Percentiles rank a stretch among this genome's conserved stretches.
Evolutionary conservation across 2,329 filamentous ascomycete genomes (phyloP).

Genomic region (Ophiostoma triangulosporum): DNA sequence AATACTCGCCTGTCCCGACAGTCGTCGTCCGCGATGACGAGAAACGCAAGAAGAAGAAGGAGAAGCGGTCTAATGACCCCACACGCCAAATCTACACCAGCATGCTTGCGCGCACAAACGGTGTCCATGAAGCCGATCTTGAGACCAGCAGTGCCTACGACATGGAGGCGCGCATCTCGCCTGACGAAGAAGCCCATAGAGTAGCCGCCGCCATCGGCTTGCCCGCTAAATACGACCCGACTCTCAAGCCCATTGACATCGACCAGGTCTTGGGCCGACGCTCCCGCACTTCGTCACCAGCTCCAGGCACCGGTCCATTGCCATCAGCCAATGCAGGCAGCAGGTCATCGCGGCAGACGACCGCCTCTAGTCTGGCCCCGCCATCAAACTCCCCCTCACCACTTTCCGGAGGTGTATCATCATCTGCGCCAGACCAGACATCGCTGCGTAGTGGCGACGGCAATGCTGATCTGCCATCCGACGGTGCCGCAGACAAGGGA

Average conservation of each 20-base stretch:
- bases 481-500: slow-evolving; percentile 1
- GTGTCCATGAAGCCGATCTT: slow-evolving; percentile 44
- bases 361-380: not conserved
- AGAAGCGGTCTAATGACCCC: slow-evolving; percentile 68
- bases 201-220: slow-evolving; percentile 50
- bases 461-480: slow-evolving; percentile 10
- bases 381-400: not conserved
- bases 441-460: not conserved
- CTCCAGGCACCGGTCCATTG: not conserved
- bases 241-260: slow-evolving; percentile 40
- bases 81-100: slow-evolving; percentile 61
- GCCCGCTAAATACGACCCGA: slow-evolving; percentile 49
- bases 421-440: no score
- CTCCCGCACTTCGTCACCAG: slow-evolving; percentile 11
- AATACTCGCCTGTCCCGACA: slow-evolving; percentile 85
- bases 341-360: not conserved
- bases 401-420: not conserved
- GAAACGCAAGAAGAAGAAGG: slow-evolving; percentile 81
- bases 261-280: slow-evolving; percentile 12
- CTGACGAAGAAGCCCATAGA: slow-evolving; percentile 50
- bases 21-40: slow-evolving; percentile 81
- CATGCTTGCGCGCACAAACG: slow-evolving; percentile 53
- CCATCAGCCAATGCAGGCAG: not conserved
- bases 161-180: slow-evolving; percentile 38
- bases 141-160: slow-evolving; percentile 39